These are phyloP conservation scores for Fusarium proliferatum DNA, from an alignment of 2,329 filamentous ascomycete genomes.

Conservation along the genomic window DNA sequence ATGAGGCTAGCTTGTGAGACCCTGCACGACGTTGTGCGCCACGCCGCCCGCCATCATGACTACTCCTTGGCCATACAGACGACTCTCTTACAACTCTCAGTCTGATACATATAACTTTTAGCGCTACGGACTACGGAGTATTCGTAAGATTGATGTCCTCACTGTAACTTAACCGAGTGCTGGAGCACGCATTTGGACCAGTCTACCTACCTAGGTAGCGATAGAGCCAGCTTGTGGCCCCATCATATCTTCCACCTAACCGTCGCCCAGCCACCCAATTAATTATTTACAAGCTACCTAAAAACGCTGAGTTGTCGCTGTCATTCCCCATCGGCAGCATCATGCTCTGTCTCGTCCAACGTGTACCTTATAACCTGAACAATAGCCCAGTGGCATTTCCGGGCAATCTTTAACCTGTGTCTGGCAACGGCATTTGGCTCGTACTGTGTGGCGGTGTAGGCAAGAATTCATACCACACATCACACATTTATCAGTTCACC, in stretches of 20 bases:
- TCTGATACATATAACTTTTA: neutral
- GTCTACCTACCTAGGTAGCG: neutral
- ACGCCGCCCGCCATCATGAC: conserved; percentile 29
- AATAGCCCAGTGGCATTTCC: neutral
- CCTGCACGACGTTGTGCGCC: conserved; percentile 26
- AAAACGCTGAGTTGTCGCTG: conserved; percentile 29
- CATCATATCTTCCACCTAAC: conserved; percentile 14
- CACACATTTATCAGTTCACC: conserved; percentile 11
- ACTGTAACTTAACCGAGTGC: neutral
- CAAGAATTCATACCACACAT: neutral
- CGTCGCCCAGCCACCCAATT: conserved; percentile 45
- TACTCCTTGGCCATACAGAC: neutral
- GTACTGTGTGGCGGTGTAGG: conserved; percentile 26
- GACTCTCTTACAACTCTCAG: neutral
- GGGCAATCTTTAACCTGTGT: neutral
- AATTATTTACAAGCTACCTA: conserved; percentile 38
- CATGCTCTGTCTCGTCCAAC: conserved; percentile 3
- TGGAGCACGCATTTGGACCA: neutral
- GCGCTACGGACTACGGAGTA: neutral
- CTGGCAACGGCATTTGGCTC: conserved; percentile 8
- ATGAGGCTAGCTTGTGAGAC: conserved; percentile 24
- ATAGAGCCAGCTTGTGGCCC: conserved; percentile 6
- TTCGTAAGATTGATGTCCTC: neutral
- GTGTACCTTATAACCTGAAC: conserved; percentile 1
- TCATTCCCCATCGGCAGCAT: conserved; percentile 33